Evolutionary conservation across 2,329 filamentous ascomycete genomes (phyloP).

Genomic region (Stromatinia cepivora): DNA sequence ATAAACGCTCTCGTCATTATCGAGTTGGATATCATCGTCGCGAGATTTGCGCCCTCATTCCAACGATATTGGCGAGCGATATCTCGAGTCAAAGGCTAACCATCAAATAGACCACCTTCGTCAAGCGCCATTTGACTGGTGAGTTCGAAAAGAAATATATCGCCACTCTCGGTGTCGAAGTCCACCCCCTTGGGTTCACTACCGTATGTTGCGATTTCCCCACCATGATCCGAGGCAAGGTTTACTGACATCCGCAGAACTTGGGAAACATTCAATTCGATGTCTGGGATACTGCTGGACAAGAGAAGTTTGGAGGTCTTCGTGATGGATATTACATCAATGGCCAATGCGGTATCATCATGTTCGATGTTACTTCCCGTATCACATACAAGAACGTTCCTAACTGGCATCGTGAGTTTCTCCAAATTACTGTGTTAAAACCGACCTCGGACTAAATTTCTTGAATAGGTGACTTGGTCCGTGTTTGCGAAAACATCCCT

Average conservation of each 20-base stretch:
- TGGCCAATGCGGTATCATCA: slow-evolving; percentile 99
- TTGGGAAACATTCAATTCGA: slow-evolving; percentile 96
- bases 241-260: slow-evolving; percentile 59
- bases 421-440: not conserved
- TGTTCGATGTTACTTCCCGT: slow-evolving; percentile 99
- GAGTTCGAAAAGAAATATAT: slow-evolving; percentile 99
- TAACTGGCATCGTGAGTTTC: slow-evolving; percentile 96
- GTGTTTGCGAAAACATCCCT: slow-evolving; percentile 98
- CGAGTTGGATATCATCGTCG: slow-evolving; percentile 22
- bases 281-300: slow-evolving; percentile 97
- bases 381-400: slow-evolving; percentile 99
- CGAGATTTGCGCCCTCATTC: slow-evolving; percentile 31
- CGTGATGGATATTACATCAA: slow-evolving; percentile 99
- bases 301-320: slow-evolving; percentile 99
- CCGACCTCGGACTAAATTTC: slow-evolving; percentile 22
- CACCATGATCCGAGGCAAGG: not conserved
- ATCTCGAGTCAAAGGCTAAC: slow-evolving; percentile 31
- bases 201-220: slow-evolving; percentile 67
- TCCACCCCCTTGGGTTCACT: slow-evolving; percentile 96
- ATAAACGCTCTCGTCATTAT: slow-evolving; percentile 23
- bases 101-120: slow-evolving; percentile 84
- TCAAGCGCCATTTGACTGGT: slow-evolving; percentile 99
- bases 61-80: slow-evolving; percentile 30
- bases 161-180: slow-evolving; percentile 98
- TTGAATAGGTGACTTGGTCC: slow-evolving; percentile 83